Evolutionary conservation across 176 grass and related monocot genomes (phyloP).

Genomic region (Paspalum vaginatum): DNA sequence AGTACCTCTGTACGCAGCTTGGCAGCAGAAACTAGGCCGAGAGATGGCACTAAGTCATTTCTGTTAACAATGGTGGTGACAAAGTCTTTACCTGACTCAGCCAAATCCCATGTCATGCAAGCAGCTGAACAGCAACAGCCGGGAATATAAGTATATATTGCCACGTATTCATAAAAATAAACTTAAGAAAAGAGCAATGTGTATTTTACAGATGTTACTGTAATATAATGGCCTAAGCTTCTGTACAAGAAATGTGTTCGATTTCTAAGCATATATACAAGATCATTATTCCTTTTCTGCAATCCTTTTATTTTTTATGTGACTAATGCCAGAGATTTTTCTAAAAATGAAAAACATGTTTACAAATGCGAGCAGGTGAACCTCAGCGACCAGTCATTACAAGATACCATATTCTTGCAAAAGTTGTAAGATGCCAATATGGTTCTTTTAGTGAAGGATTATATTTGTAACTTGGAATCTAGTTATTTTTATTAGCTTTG

Average conservation of each 20-base stretch:
- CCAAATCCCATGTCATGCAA: conserved; percentile 95
- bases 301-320: not conserved
- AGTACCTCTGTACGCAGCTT: conserved; percentile 72
- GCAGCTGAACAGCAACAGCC: conserved; percentile 55
- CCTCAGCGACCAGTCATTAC: conserved; percentile 3
- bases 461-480: not conserved
- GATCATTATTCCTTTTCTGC: not conserved
- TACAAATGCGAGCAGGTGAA: not conserved
- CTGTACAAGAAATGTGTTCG: not conserved
- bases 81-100: conserved; percentile 76
- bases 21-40: conserved; percentile 54
- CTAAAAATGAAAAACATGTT: conserved; percentile 6
- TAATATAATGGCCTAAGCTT: not conserved
- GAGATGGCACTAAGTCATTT: conserved; percentile 80
- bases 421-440: conserved; percentile 20
- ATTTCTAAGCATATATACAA: conserved; percentile 12
- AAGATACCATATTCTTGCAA: conserved; percentile 8
- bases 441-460: conserved; percentile 12
- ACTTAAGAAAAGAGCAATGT: conserved; percentile 27
- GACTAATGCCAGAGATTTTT: not conserved
- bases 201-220: conserved; percentile 21
- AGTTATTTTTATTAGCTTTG: not conserved
- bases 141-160: conserved; percentile 40
- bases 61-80: conserved; percentile 75
- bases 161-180: conserved; percentile 12